Evolutionary conservation across 768 basidiomycete genomes (phyloP).

Genomic region (Russula compacta): DNA sequence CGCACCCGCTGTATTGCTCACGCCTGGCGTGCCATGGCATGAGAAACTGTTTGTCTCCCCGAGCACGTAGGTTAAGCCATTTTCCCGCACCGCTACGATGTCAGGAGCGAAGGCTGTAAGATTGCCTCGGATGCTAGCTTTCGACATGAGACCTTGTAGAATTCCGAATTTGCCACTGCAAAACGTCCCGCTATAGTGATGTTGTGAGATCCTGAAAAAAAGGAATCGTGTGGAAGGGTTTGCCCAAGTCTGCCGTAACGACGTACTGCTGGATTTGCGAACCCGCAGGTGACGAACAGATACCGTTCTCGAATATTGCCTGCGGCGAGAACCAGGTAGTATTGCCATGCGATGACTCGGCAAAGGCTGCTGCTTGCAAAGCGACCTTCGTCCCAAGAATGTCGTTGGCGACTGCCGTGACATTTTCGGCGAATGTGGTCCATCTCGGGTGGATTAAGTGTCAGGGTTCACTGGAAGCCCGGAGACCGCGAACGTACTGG

Average conservation of each 20-base stretch:
- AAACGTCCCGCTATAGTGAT: conserved; percentile 49
- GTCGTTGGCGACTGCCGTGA: conserved; percentile 32
- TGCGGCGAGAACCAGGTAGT: conserved; percentile 44
- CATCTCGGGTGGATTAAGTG: conserved; percentile 33
- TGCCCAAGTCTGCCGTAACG: neutral
- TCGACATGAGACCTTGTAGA: conserved; percentile 59
- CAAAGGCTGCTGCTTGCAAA: conserved; percentile 44
- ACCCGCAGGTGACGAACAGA: conserved; percentile 37
- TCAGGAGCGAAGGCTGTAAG: conserved; percentile 44
- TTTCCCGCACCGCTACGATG: conserved; percentile 38
- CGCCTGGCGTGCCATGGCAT: conserved; percentile 40
- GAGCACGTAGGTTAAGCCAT: conserved; percentile 47
- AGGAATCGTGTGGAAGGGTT: neutral
- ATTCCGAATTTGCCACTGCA: conserved; percentile 45
- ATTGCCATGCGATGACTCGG: conserved; percentile 38
- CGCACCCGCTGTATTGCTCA: conserved; percentile 63
- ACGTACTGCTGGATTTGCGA: conserved; percentile 40
- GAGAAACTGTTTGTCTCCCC: conserved; percentile 33
- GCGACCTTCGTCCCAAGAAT: conserved; percentile 33
- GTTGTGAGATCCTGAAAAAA: conserved; percentile 41
- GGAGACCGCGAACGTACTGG: conserved; percentile 32
- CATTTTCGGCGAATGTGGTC: conserved; percentile 42
- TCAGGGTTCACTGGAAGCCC: too few relatives aligned
- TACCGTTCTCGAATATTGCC: conserved; percentile 38
- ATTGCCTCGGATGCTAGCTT: conserved; percentile 45